A percentile compares a stretch with the other conserved stretches of the same genome.
These are phyloP conservation scores for Phytophthora melonis DNA, from an alignment of 352 stramenopile genomes.

Conservation along the genomic window DNA sequence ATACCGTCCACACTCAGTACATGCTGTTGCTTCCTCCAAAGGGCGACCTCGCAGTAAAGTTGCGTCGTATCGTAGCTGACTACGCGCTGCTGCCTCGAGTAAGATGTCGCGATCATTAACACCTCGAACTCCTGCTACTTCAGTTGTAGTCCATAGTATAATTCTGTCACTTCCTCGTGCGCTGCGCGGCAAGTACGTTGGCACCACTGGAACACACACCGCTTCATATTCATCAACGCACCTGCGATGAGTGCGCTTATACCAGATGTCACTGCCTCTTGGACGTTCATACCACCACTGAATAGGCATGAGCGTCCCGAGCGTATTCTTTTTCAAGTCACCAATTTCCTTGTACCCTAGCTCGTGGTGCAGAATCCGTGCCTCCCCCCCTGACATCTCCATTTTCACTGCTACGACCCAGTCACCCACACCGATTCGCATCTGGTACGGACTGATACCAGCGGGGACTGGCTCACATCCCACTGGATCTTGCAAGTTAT, in stretches of 20 bases:
- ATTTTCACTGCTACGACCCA: conserved; percentile 6
- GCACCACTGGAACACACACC: no score
- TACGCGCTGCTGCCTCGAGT: not conserved
- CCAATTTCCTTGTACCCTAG: not conserved
- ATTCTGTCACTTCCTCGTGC: no score
- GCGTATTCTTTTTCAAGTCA: not conserved
- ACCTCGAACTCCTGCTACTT: no score
- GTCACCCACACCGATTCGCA: not conserved
- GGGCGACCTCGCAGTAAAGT: not conserved
- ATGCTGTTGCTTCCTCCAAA: not conserved
- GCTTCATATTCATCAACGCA: no score
- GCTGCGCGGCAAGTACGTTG: no score
- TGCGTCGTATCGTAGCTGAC: not conserved
- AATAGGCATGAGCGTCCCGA: not conserved
- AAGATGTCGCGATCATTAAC: no score
- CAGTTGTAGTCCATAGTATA: no score
- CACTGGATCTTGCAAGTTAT: not conserved
- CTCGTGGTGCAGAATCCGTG: not conserved
- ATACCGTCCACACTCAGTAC: not conserved
- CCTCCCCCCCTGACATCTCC: not conserved
- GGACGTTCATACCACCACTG: conserved; percentile 11
- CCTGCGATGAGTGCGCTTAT: no score
- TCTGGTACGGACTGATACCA: conserved; percentile 1
- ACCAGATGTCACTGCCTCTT: no score
- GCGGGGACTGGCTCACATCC: not conserved